Conservation (phyloP, 495 filamentous ascomycete genomes). For the Articulospora tetracladia region DNA sequence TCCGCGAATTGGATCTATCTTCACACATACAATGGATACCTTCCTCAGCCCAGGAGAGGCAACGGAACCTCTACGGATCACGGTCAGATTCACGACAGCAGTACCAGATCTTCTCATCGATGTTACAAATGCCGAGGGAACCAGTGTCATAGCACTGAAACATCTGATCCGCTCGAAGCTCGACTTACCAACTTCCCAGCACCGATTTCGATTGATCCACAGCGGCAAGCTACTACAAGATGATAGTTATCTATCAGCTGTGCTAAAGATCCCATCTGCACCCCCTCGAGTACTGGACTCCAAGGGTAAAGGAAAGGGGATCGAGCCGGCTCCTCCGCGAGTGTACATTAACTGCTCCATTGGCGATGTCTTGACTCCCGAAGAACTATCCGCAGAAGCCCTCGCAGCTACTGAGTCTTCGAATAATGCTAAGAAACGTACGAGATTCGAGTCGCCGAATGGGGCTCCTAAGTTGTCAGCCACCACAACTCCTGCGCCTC, state of each 20-base stretch:
- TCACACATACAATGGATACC: slow-evolving; percentile 5
- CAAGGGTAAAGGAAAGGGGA: slow-evolving; percentile 54
- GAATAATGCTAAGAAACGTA: slow-evolving; percentile 15
- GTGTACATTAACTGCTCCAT: slow-evolving; percentile 91
- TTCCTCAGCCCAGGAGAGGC: neutral
- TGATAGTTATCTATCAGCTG: slow-evolving; percentile 54
- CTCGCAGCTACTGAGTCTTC: slow-evolving; percentile 18
- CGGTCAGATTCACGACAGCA: slow-evolving; percentile 82
- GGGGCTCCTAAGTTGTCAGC: neutral
- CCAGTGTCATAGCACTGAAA: slow-evolving; percentile 72
- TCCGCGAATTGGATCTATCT: neutral
- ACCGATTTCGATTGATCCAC: slow-evolving; percentile 80
- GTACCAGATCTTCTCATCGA: slow-evolving; percentile 80
- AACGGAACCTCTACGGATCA: slow-evolving; percentile 46
- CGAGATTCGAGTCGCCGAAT: slow-evolving; percentile 15
- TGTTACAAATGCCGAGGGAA: slow-evolving; percentile 60
- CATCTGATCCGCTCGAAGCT: slow-evolving; percentile 75
- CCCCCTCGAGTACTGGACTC: slow-evolving; percentile 34
- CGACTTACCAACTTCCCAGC: slow-evolving; percentile 46
- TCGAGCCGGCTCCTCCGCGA: slow-evolving; percentile 40
- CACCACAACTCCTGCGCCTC: slow-evolving; percentile 56
- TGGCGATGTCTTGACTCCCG: slow-evolving; percentile 62
- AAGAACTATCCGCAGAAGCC: slow-evolving; percentile 69
- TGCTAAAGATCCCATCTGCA: slow-evolving; percentile 57
- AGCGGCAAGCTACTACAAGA: slow-evolving; percentile 80